Percentiles rank a stretch among this genome's conserved stretches.
Evolutionary conservation across 1,284 basidiomycete genomes (phyloP).

Genomic region (Singerocomus rubriflavus): DNA sequence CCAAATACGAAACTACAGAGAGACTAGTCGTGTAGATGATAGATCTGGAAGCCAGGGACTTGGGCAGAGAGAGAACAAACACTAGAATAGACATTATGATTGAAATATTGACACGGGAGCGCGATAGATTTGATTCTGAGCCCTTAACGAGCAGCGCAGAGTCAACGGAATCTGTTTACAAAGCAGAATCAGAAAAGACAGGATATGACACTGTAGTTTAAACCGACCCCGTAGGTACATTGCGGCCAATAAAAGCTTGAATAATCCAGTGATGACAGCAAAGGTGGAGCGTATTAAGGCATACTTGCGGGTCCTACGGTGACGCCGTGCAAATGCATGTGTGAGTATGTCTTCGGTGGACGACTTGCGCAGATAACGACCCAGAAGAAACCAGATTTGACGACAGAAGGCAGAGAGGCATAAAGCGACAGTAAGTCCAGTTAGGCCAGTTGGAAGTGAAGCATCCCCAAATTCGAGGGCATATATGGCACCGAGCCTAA

Average conservation of each 20-base stretch:
- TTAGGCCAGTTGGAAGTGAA: slow-evolving; percentile 49
- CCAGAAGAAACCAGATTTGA: slow-evolving; percentile 72
- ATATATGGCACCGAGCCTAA: slow-evolving; percentile 67
- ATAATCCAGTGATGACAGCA: slow-evolving; percentile 40
- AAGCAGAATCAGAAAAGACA: slow-evolving; percentile 5
- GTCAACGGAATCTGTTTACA: slow-evolving; percentile 48
- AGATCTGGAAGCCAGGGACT: slow-evolving; percentile 50
- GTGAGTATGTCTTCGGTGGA: slow-evolving; percentile 63
- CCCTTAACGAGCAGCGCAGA: slow-evolving; percentile 43
- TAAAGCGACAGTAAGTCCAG: slow-evolving; percentile 53
- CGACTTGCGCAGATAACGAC: slow-evolving; percentile 59
- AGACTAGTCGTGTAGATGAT: slow-evolving; percentile 55
- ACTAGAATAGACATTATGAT: slow-evolving; percentile 43
- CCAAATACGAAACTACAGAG: slow-evolving; percentile 54
- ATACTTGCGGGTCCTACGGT: slow-evolving; percentile 45
- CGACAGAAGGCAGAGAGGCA: slow-evolving; percentile 56
- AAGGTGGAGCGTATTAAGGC: slow-evolving; percentile 40
- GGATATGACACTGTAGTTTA: not conserved
- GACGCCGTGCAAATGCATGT: slow-evolving; percentile 56
- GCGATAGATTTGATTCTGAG: slow-evolving; percentile 30
- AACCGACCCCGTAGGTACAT: slow-evolving; percentile 64
- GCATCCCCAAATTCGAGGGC: slow-evolving; percentile 43
- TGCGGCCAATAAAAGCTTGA: slow-evolving; percentile 51
- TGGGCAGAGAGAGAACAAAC: slow-evolving; percentile 49
- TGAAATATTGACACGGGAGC: slow-evolving; percentile 35